These are phyloP conservation scores for Cladosporium velox DNA, from an alignment of 2,329 filamentous ascomycete genomes.

Conservation along the genomic window DNA sequence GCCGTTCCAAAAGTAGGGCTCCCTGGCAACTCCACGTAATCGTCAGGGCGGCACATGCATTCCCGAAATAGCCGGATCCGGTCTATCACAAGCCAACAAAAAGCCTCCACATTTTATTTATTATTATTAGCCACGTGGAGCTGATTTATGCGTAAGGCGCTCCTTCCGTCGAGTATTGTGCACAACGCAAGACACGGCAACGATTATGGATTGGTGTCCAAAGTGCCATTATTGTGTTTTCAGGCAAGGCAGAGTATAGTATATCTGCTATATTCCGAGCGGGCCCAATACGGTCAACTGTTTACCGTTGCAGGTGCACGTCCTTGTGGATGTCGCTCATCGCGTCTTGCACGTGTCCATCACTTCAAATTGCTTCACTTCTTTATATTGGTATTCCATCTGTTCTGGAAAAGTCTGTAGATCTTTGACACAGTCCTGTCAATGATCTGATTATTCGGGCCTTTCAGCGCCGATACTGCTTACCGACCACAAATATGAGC, in stretches of 20 bases:
- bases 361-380: background rate
- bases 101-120: background rate
- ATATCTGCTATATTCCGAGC: background rate
- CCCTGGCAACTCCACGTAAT: constrained; percentile 15
- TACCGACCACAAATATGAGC: background rate
- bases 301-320: background rate
- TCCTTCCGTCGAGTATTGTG: background rate
- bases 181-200: background rate
- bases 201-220: background rate
- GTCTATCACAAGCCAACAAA: constrained; percentile 5
- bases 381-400: background rate
- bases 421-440: background rate
- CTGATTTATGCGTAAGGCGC: background rate
- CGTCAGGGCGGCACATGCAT: constrained; percentile 1
- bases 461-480: background rate
- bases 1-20: background rate
- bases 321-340: background rate
- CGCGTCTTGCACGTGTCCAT: background rate
- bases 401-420: background rate
- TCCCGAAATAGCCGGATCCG: constrained; percentile 6
- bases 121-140: constrained; percentile 5
- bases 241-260: background rate
- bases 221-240: background rate
- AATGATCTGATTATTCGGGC: background rate
- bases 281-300: background rate